These are phyloP conservation scores for Combretum micranthum DNA, from an alignment of 345 rosid genomes.

Conservation along the genomic window DNA sequence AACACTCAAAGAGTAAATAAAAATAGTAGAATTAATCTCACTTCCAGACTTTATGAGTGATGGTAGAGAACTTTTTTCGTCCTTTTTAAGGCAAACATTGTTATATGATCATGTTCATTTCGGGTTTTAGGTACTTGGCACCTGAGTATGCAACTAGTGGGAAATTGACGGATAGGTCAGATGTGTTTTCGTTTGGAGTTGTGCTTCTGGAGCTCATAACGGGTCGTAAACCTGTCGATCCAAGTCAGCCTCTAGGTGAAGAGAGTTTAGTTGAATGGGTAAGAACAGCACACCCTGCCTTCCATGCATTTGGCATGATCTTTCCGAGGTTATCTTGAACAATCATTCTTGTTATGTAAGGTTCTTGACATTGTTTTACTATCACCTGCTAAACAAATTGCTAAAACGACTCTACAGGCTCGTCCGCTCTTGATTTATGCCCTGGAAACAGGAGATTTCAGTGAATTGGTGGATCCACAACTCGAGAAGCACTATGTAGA, in stretches of 20 bases:
- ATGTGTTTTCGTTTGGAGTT: conserved; percentile 93
- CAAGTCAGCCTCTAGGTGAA: conserved; percentile 81
- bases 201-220: conserved; percentile 93
- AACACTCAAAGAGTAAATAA: too few species aligned
- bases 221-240: conserved; percentile 87
- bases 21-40: too few species aligned
- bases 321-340: too few species aligned
- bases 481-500: conserved; percentile 69
- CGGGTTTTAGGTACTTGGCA: conserved; percentile 69
- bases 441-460: conserved; percentile 64
- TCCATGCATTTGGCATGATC: background rate
- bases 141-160: conserved; percentile 99
- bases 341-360: too few species aligned
- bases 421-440: conserved; percentile 64
- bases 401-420: conserved; percentile 39
- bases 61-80: too few species aligned
- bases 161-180: conserved; percentile 89
- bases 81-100: too few species aligned
- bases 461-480: conserved; percentile 62
- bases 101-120: background rate
- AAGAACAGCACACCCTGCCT: conserved; percentile 9
- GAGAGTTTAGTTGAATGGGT: conserved; percentile 99
- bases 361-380: too few species aligned
- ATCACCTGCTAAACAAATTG: too few species aligned
- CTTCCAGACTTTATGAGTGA: too few species aligned